A percentile compares a stretch with the other conserved stretches of the same genome.
These are phyloP conservation scores for Moricandia moricandioides DNA, from an alignment of 345 rosid species.

Conservation along the genomic window DNA sequence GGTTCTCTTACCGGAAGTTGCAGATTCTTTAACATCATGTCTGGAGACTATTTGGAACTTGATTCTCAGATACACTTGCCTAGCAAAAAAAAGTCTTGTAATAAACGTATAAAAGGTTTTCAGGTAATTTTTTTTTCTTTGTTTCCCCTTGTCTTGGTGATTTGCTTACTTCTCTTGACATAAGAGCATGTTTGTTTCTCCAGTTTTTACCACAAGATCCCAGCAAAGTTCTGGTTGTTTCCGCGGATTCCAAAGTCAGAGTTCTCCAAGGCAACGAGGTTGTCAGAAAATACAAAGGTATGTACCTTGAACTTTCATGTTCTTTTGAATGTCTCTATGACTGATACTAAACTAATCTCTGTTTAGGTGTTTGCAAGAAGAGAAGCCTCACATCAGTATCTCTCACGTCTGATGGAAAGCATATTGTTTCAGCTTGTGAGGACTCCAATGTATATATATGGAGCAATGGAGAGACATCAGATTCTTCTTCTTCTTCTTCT, in stretches of 20 bases:
- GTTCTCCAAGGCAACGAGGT: conserved; percentile 64
- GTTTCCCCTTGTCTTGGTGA: not conserved
- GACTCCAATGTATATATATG: conserved; percentile 75
- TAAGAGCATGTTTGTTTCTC: not conserved
- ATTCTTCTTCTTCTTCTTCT: conserved; percentile 13
- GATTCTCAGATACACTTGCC: conserved; percentile 57
- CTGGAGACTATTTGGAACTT: conserved; percentile 67
- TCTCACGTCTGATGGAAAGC: conserved; percentile 74
- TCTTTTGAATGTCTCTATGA: not conserved
- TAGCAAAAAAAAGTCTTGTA: conserved; percentile 65
- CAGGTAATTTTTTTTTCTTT: conserved; percentile 44
- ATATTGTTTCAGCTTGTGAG: conserved; percentile 71
- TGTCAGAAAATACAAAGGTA: conserved; percentile 70
- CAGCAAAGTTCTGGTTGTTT: conserved; percentile 74
- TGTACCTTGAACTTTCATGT: not conserved
- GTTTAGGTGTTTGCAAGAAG: conserved; percentile 46
- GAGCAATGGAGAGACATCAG: conserved; percentile 44
- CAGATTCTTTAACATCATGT: conserved; percentile 46
- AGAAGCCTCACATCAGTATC: conserved; percentile 62
- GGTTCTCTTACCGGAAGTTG: conserved; percentile 59
- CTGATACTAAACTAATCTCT: conserved; percentile 6
- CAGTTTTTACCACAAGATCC: conserved; percentile 77
- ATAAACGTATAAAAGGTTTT: conserved; percentile 72
- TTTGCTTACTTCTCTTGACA: conserved; percentile 3
- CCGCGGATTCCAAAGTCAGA: conserved; percentile 81